Evolutionary conservation across 1,284 basidiomycete species (phyloP).

Genomic region (Hemileia vastatrix): DNA sequence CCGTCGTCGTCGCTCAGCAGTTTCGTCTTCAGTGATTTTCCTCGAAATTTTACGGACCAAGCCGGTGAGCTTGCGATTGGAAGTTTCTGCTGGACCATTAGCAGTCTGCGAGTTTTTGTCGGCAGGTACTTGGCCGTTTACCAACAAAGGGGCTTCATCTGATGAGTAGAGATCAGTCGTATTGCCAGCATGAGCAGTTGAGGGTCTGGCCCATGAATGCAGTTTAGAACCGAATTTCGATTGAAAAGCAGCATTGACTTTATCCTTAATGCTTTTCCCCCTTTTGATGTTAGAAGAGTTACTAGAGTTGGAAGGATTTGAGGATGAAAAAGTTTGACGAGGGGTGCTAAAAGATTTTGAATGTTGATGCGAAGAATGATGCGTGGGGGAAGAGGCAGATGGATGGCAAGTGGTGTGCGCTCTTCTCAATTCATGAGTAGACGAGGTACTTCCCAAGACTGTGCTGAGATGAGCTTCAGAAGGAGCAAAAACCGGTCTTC

Average conservation of each 20-base stretch:
- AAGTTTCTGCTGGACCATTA: background rate
- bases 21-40: conserved; percentile 7
- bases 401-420: background rate
- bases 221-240: no score
- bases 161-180: background rate
- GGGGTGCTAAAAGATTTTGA: no score
- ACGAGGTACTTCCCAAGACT: background rate
- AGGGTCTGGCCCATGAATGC: no score
- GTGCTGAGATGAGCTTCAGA: background rate
- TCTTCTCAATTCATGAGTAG: background rate
- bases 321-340: background rate
- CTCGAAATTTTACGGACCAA: conserved; percentile 16
- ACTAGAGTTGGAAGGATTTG: background rate
- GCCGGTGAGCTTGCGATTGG: background rate
- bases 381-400: background rate
- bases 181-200: no score
- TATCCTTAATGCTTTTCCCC: conserved; percentile 14
- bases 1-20: background rate
- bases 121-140: background rate
- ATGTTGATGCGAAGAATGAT: no score
- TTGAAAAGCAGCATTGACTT: conserved; percentile 10
- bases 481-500: background rate
- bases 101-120: background rate
- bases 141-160: background rate
- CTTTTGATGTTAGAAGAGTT: background rate